Evolutionary conservation across 305 asterid genomes (phyloP), one percentile per base, ranked within the genome.

Genomic region (Andrographis paniculata): DNA sequence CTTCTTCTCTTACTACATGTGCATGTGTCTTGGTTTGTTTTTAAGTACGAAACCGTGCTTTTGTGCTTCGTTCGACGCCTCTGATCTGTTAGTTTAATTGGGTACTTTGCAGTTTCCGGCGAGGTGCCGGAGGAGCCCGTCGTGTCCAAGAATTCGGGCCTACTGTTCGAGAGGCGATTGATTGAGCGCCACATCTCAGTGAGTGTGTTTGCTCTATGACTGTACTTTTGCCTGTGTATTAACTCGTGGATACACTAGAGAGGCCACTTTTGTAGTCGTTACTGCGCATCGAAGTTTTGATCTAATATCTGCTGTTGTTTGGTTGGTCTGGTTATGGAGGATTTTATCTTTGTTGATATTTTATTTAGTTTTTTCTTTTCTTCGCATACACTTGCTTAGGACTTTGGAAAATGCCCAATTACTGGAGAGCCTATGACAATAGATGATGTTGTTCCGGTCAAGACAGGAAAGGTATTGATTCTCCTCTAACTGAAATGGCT

Each of bases 111-210:
- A 91, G 99, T 87, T 77, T 87, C 96, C 62, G 99, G 99, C 64
- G 99, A 91, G 80, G 95, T 83, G 67, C 99, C 99, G 77, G 96
- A 78, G 76, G 95, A 91, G 48, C 94, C 99, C 20, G 96, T 87
- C 43, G 83, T 87, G 53, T 75, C 95, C 18, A 78, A 61, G 57
- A 68, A 56, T 45, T 76, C 94, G 5, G 99, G 99, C 9, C 80
- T 83, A 8, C 94, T 91, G 12, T 91, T 66, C 36, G 99, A 91
- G 74, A 91, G 69, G 69, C 87, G 99, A 40, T 67, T 91, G 55
- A 77, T 91, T 45, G 89, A 91, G 77, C 84, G 93, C 20, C 93
- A 87, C 59, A 91, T 91, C 50, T 71, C 77, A 54, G 99, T 91
- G 44, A 35, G 86, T 68, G 38, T 30, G 15, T 50, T 24, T 24